Evolutionary conservation across 2,329 filamentous ascomycete genomes (phyloP).

Genomic region (Pseudogymnoascus sp.): DNA sequence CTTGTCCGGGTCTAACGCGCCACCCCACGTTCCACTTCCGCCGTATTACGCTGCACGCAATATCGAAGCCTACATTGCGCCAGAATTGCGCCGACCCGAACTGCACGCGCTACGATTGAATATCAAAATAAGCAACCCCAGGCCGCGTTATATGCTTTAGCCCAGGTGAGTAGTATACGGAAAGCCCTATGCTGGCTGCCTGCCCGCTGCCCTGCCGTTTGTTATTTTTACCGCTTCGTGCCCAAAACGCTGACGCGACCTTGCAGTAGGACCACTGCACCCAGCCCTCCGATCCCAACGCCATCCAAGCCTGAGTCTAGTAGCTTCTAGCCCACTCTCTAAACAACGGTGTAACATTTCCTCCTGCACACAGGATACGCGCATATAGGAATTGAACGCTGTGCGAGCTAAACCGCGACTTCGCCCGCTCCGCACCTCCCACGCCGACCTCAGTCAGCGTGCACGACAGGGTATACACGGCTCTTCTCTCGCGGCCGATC

Average conservation of each 20-base stretch:
- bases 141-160: not conserved
- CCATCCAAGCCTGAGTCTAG: slow-evolving; percentile 12
- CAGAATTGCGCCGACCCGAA: not conserved
- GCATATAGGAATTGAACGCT: slow-evolving; percentile 10
- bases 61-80: slow-evolving; percentile 2
- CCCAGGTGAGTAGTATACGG: not conserved
- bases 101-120: slow-evolving; percentile 1
- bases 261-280: slow-evolving; percentile 18
- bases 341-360: slow-evolving; percentile 10
- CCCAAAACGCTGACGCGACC: slow-evolving; percentile 20
- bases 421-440: slow-evolving; percentile 3
- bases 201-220: not conserved
- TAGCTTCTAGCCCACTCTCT: slow-evolving; percentile 8
- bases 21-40: slow-evolving; percentile 8
- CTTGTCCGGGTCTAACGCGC: slow-evolving; percentile 2
- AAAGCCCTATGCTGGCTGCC: not conserved
- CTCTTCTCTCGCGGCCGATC: slow-evolving; percentile 17
- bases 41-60: slow-evolving; percentile 6
- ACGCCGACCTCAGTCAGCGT: slow-evolving; percentile 3
- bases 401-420: slow-evolving; percentile 8
- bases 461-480: slow-evolving; percentile 6
- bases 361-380: slow-evolving; percentile 9
- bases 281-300: slow-evolving; percentile 9
- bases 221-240: slow-evolving; percentile 3
- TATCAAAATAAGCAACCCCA: slow-evolving; percentile 9